These are phyloP conservation scores for Galium porrigens DNA, from an alignment of 305 asterid species.

Conservation along the genomic window DNA sequence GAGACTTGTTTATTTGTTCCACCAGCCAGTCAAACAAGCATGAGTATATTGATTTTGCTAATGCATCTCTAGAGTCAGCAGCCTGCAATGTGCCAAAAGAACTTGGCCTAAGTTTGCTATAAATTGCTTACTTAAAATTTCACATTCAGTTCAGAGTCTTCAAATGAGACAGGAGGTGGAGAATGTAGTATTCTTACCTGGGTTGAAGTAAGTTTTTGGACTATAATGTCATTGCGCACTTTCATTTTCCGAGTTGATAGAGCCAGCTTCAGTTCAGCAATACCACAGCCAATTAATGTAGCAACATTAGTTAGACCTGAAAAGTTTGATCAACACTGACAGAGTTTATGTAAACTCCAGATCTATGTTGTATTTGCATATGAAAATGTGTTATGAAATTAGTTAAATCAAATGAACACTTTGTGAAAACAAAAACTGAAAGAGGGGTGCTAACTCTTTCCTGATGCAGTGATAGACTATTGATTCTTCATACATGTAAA, in stretches of 20 bases:
- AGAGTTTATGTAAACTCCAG: constrained; percentile 4
- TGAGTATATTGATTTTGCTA: constrained; percentile 87
- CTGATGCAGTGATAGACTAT: not conserved
- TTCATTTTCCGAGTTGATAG: constrained; percentile 84
- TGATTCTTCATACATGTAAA: not conserved
- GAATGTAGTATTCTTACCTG: constrained; percentile 37
- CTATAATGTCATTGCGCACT: constrained; percentile 63
- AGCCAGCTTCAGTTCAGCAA: constrained; percentile 61
- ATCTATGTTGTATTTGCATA: not conserved
- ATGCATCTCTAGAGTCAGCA: constrained; percentile 74
- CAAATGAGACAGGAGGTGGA: not conserved
- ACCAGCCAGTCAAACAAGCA: constrained; percentile 95
- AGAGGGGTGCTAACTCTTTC: not conserved
- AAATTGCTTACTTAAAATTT: not conserved
- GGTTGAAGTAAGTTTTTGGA: constrained; percentile 70
- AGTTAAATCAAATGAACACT: not conserved
- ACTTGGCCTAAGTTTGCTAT: not conserved
- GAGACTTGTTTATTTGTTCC: constrained; percentile 84
- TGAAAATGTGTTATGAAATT: not conserved
- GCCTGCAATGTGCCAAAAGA: constrained; percentile 45
- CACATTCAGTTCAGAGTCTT: not conserved
- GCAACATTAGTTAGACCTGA: constrained; percentile 65
- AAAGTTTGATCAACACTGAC: constrained; percentile 11
- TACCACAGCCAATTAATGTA: constrained; percentile 52
- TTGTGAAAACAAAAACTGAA: not conserved